A percentile compares a stretch with the other conserved stretches of the same genome.
Conservation (phyloP, 1,139 yeast species). For the Debaryomycetaceae sp. region DNA sequence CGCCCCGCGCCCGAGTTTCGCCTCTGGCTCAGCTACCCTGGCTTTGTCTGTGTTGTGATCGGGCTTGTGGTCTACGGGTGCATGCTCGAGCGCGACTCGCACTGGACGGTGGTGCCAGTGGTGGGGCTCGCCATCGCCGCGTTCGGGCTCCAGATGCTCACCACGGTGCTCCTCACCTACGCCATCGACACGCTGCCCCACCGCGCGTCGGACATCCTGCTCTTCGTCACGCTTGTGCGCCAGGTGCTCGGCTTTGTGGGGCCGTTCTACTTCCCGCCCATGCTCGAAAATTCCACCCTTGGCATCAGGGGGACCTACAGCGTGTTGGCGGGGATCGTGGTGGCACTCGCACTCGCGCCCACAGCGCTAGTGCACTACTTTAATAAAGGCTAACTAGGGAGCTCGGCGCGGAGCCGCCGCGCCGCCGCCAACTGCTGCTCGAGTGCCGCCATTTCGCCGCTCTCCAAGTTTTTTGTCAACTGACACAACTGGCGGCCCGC, state of each 20-base stretch:
- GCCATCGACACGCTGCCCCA: constrained; percentile 13
- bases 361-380: constrained; percentile 9
- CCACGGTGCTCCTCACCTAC: constrained; percentile 17
- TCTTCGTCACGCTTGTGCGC: constrained; percentile 16
- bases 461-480: constrained; percentile 7
- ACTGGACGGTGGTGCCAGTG: constrained; percentile 16
- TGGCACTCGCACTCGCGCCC: constrained; percentile 11
- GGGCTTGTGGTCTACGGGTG: constrained; percentile 17
- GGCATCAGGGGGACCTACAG: constrained; percentile 15
- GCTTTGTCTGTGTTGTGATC: constrained; percentile 14
- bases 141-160: constrained; percentile 16
- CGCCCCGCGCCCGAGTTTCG: constrained; percentile 10
- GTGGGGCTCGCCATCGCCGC: constrained; percentile 16
- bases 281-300: constrained; percentile 13
- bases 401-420: too few species aligned
- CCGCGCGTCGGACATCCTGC: constrained; percentile 14
- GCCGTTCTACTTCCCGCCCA: constrained; percentile 18
- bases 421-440: constrained; percentile 6
- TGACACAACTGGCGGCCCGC: constrained; percentile 11
- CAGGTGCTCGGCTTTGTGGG: constrained; percentile 17
- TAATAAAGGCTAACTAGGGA: too few species aligned
- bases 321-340: constrained; percentile 15
- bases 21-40: constrained; percentile 17
- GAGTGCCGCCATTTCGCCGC: constrained; percentile 7
- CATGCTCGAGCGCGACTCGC: constrained; percentile 10